Conservation (phyloP, 257 asterid genomes). For the Lantana camara region DNA sequence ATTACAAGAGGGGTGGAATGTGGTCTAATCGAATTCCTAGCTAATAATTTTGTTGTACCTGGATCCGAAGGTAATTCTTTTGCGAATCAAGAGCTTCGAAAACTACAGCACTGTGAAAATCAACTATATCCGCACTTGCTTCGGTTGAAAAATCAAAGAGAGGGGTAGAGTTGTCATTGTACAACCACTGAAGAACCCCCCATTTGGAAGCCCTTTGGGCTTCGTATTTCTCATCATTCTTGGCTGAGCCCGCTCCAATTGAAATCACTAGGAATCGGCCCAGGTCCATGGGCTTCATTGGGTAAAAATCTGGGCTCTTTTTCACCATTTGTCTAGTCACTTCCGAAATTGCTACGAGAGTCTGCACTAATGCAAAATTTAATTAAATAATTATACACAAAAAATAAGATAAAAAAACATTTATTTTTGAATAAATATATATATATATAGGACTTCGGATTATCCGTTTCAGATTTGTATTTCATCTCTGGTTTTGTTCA, state of each 20-base stretch:
- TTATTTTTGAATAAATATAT: too few species aligned
- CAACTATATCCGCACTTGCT: conserved; percentile 62
- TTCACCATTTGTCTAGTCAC: conserved; percentile 40
- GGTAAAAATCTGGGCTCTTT: conserved; percentile 40
- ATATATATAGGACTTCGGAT: too few species aligned
- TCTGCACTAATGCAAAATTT: too few species aligned
- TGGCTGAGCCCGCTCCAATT: conserved; percentile 55
- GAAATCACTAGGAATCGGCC: conserved; percentile 57
- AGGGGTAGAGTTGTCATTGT: conserved; percentile 43
- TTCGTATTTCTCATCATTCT: conserved; percentile 37
- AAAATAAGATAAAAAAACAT: too few species aligned
- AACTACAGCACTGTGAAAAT: conserved; percentile 48
- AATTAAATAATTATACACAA: too few species aligned
- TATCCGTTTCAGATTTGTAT: too few species aligned
- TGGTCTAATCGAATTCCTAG: too few species aligned
- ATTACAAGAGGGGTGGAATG: too few species aligned
- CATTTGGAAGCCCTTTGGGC: conserved; percentile 49
- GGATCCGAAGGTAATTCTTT: conserved; percentile 62
- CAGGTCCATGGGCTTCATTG: conserved; percentile 43
- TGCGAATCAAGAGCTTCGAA: conserved; percentile 55
- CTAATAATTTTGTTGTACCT: too few species aligned
- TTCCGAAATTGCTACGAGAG: conserved; percentile 53
- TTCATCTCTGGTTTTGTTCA: too few species aligned
- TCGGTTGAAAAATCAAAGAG: conserved; percentile 38
- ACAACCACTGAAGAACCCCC: conserved; percentile 66